Base-by-base conservation (phyloP, 2,329 filamentous ascomycete species). In the Aspergillus quadrilineatus region DNA sequence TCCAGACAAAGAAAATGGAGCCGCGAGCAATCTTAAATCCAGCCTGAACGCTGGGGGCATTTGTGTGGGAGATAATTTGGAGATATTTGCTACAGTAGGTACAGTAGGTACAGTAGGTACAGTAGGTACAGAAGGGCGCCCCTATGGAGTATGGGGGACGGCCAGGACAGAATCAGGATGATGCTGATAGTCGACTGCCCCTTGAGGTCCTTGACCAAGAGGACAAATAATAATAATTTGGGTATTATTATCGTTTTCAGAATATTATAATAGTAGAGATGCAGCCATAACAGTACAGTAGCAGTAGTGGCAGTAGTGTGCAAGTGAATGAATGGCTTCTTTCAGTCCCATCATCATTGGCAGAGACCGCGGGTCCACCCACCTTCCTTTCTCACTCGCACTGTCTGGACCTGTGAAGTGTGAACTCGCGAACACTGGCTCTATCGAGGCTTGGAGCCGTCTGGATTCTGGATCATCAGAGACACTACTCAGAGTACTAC, bases 1-100 rank as follows among this genome's bases (percentile, higher is more conserved):
- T 39, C 51, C 50, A 54, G 52, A 60, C 58, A 62, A 60, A 60
- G 58, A 62, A 10, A 56, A 57, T 51, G 53, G 60, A 58, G 54
- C 60, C 48, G 51, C 57, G 45, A 62, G 58, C 53, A 58, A 59
- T 44, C 50, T 57, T 57, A 57, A 57, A 50, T 53, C 22, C 37
- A 44, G 51, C 52, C 34, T 52, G 22, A 34, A 17, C 37, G 41
- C 34, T 37, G 30, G 46, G 53, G 43, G 53, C 50, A 52, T 55
- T 55, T 37, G 48, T 44, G 30, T 37, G 10, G 34, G 34, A 14
- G 34, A 14, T 5, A 12, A 12, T 9, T 37, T 37, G 34, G 34
- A 37, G 34, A 15, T 37, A 37, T 10, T 14, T 12, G 10, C 34
- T 22, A 22, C 22, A 22, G 22, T 22, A 22, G 22, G 22, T 22